phyloP scores from a whole-genome alignment of 192 early-diverging fungal genomes.

The Coemansia sp. region DNA sequence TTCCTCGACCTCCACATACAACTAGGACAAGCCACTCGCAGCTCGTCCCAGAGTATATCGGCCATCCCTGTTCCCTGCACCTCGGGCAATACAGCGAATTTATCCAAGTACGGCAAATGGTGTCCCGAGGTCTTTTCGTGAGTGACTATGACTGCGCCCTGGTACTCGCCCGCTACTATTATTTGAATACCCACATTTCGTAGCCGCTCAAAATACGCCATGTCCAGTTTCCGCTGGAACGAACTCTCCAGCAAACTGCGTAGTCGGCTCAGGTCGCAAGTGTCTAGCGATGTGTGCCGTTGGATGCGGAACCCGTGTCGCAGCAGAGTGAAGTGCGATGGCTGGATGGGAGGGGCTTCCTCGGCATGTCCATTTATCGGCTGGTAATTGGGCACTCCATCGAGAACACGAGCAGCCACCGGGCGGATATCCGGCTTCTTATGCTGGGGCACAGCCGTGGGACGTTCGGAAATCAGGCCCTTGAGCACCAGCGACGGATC shows the following conservation, averaged over 20 bases:
- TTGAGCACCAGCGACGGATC: slow-evolving; percentile 53
- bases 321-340: slow-evolving; percentile 68
- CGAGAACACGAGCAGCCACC: background rate
- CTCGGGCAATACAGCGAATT: slow-evolving; percentile 84
- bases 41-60: slow-evolving; percentile 89
- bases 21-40: slow-evolving; percentile 69
- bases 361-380: background rate
- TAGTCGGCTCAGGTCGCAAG: slow-evolving; percentile 54
- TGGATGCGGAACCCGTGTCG: slow-evolving; percentile 74
- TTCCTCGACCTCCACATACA: slow-evolving; percentile 80
- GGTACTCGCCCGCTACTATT: slow-evolving; percentile 89
- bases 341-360: slow-evolving; percentile 8
- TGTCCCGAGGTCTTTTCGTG: slow-evolving; percentile 50
- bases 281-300: slow-evolving; percentile 57
- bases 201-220: slow-evolving; percentile 59
- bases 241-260: slow-evolving; percentile 70
- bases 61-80: slow-evolving; percentile 91
- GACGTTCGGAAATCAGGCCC: slow-evolving; percentile 54
- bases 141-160: slow-evolving; percentile 87
- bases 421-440: slow-evolving; percentile 1
- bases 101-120: slow-evolving; percentile 76
- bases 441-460: background rate
- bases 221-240: slow-evolving; percentile 68
- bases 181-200: slow-evolving; percentile 59
- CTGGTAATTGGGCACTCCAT: too few relatives aligned